Conservation (phyloP, 2,329 filamentous ascomycete species). For the Alternaria panax region DNA sequence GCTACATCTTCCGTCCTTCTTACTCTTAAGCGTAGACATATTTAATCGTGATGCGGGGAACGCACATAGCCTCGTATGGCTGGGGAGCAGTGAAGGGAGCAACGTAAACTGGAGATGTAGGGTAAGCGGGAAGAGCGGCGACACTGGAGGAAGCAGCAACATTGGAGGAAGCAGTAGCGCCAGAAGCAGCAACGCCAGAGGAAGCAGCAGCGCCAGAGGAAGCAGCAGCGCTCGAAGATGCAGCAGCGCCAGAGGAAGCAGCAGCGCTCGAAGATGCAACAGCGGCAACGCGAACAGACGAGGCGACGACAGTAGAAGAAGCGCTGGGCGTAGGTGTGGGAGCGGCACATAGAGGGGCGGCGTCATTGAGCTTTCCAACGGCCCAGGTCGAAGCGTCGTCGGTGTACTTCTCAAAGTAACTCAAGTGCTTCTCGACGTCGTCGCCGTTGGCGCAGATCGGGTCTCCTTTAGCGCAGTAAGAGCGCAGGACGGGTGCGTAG, state of each 20-base stretch:
- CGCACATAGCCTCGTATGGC: constrained; percentile 24
- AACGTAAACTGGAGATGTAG: constrained; percentile 31
- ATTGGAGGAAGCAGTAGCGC: constrained; percentile 6
- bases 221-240: constrained; percentile 4
- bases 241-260: constrained; percentile 1
- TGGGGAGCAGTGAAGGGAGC: constrained; percentile 27
- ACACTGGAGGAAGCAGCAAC: constrained; percentile 9
- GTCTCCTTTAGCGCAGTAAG: constrained; percentile 68
- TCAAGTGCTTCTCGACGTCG: constrained; percentile 65
- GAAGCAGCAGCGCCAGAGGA: constrained; percentile 11
- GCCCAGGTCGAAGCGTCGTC: constrained; percentile 34
- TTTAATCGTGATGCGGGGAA: constrained; percentile 25
- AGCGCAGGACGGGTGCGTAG: constrained; percentile 61
- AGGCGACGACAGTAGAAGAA: constrained; percentile 26
- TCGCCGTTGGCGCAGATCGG: constrained; percentile 70
- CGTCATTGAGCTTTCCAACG: constrained; percentile 31
- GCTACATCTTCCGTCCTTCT: constrained; percentile 27
- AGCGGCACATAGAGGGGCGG: constrained; percentile 28
- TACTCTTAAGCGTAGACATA: constrained; percentile 30
- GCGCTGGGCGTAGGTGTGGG: constrained; percentile 25
- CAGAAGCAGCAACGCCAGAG: background rate
- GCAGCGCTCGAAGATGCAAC: constrained; percentile 16
- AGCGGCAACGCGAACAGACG: constrained; percentile 22
- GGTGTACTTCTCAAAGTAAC: constrained; percentile 57
- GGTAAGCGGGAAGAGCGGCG: constrained; percentile 26